Conservation (phyloP, 352 stramenopile species). For the Pythium plurisporium region DNA sequence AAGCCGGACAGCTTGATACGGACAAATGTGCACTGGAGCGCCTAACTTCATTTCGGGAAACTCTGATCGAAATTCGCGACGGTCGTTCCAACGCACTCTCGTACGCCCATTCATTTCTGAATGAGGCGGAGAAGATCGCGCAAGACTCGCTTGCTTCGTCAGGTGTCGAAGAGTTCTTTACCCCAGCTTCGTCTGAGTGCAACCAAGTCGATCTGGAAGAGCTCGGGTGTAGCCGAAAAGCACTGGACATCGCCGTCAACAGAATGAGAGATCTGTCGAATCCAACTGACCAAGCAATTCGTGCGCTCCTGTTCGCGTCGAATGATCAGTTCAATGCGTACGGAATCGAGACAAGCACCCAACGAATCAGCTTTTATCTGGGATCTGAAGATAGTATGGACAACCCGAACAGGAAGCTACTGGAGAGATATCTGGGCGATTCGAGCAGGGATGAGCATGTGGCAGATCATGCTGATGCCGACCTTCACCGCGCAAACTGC, state of each 20-base stretch:
- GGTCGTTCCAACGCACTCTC: slow-evolving; percentile 35
- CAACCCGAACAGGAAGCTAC: slow-evolving; percentile 32
- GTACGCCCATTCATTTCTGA: slow-evolving; percentile 37
- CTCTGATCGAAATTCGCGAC: slow-evolving; percentile 40
- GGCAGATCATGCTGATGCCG: not conserved
- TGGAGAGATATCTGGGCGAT: slow-evolving; percentile 41
- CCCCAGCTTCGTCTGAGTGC: not conserved
- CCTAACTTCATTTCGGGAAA: slow-evolving; percentile 23
- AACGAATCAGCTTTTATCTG: slow-evolving; percentile 70
- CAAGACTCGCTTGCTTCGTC: slow-evolving; percentile 23
- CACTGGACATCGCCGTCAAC: slow-evolving; percentile 29
- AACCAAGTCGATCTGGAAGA: slow-evolving; percentile 24
- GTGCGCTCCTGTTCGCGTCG: slow-evolving; percentile 53
- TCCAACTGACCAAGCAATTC: slow-evolving; percentile 36
- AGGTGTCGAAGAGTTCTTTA: slow-evolving; percentile 6
- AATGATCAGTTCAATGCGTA: slow-evolving; percentile 65
- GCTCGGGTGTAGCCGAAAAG: slow-evolving; percentile 26
- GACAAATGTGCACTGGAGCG: slow-evolving; percentile 30
- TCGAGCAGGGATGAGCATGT: not conserved
- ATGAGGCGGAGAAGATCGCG: slow-evolving; percentile 42
- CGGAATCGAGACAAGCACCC: slow-evolving; percentile 59
- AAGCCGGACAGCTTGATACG: slow-evolving; percentile 40
- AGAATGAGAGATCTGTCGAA: slow-evolving; percentile 27
- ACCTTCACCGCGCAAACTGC: slow-evolving; percentile 16
- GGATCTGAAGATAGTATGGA: slow-evolving; percentile 40